Percentiles rank a stretch among this genome's conserved stretches.
Evolutionary conservation across 1,284 basidiomycete species (phyloP).

Genomic region (Fomitopsis betulina): DNA sequence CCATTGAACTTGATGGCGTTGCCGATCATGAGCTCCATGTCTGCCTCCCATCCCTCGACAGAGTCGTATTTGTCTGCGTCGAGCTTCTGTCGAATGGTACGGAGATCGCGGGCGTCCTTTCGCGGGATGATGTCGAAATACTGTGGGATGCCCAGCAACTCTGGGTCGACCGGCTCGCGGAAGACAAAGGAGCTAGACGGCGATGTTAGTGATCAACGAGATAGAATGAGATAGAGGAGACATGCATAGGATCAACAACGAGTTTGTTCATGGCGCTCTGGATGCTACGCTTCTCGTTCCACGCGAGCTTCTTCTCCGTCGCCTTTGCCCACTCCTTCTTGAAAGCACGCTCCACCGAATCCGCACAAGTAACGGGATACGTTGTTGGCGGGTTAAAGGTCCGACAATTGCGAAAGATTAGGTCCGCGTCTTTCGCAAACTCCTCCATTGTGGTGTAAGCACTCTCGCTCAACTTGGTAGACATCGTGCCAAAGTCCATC

Average conservation of each 20-base stretch:
- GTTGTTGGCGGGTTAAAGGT: conserved; percentile 86
- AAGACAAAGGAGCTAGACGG: conserved; percentile 66
- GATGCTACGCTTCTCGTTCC: conserved; percentile 80
- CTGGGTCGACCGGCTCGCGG: conserved; percentile 82
- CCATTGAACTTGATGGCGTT: conserved; percentile 90
- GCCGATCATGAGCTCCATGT: conserved; percentile 79
- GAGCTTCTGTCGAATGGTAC: conserved; percentile 78
- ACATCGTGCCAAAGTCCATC: conserved; percentile 93
- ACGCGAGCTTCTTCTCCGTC: conserved; percentile 70
- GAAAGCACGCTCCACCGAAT: conserved; percentile 69
- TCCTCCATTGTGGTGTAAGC: conserved; percentile 79
- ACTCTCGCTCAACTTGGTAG: conserved; percentile 60
- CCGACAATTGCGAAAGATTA: conserved; percentile 87
- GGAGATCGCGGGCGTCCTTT: conserved; percentile 86
- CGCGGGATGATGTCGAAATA: conserved; percentile 81
- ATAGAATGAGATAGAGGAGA: conserved; percentile 12
- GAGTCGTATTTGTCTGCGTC: conserved; percentile 81
- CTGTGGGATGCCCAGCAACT: conserved; percentile 72
- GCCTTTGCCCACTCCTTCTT: conserved; percentile 87
- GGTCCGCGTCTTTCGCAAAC: conserved; percentile 77
- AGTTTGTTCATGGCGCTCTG: conserved; percentile 70
- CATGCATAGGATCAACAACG: conserved; percentile 69
- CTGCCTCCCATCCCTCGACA: conserved; percentile 73
- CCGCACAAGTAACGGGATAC: conserved; percentile 69
- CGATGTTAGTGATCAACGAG: not conserved